Conservation (phyloP, 202 grass and related monocot species). For the Brachypodium distachyon region DNA sequence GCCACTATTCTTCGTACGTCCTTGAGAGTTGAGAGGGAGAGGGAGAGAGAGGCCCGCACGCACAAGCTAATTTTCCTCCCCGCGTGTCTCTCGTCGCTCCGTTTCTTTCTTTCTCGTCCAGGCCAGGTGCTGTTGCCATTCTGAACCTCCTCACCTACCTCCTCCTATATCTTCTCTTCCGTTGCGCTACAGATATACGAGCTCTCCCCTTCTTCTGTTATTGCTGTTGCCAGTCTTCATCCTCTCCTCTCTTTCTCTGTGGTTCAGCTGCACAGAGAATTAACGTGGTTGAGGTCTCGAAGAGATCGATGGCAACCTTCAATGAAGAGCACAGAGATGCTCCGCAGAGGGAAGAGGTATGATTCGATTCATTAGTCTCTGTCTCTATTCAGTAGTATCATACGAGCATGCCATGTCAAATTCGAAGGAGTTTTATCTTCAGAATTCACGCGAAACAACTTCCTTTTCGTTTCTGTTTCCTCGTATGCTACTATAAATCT, state of each 20-base stretch:
- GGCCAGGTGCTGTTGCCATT: background rate
- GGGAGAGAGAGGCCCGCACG: background rate
- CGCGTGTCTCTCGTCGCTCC: too few relatives aligned
- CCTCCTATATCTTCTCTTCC: background rate
- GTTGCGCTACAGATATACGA: background rate
- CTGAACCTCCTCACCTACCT: constrained; percentile 16
- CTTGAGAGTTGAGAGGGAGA: too few relatives aligned
- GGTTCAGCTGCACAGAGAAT: background rate
- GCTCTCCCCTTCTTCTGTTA: background rate
- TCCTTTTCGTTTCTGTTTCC: too few relatives aligned
- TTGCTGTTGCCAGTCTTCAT: background rate
- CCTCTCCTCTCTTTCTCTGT: background rate
- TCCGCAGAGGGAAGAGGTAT: constrained; percentile 30
- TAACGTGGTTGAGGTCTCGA: background rate
- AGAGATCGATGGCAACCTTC: constrained; percentile 36
- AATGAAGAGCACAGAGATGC: background rate
- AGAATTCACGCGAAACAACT: background rate
- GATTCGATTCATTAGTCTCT: background rate
- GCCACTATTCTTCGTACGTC: background rate
- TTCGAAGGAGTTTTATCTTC: background rate
- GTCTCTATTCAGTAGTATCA: background rate
- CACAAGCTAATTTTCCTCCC: background rate
- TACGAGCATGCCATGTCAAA: background rate
- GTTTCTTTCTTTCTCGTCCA: background rate
- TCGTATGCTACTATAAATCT: background rate